phyloP scores from a whole-genome alignment of 495 filamentous ascomycete genomes.

The Aspergillus biplanus region DNA sequence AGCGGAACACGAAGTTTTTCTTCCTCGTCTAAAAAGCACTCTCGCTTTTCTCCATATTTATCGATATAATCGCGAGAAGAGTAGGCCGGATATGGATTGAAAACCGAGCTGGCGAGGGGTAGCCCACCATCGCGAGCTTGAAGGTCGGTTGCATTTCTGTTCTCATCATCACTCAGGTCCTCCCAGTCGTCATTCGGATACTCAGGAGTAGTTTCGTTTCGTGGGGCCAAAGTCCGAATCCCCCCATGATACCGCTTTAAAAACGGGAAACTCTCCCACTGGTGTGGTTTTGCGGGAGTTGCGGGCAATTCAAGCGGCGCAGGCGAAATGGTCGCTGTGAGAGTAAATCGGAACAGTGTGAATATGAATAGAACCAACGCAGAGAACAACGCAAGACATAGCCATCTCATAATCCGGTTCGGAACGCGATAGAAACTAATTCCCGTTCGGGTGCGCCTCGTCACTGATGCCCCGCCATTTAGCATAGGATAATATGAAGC shows the following conservation, averaged over 20 bases:
- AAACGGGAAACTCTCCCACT: constrained; percentile 83
- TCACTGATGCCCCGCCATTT: constrained; percentile 33
- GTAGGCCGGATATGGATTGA: constrained; percentile 72
- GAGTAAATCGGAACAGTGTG: constrained; percentile 68
- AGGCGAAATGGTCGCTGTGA: constrained; percentile 61
- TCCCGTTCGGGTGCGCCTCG: constrained; percentile 40
- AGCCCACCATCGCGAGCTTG: constrained; percentile 28
- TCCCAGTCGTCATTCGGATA: constrained; percentile 63
- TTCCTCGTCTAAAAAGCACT: constrained; percentile 75
- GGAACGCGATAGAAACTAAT: constrained; percentile 60
- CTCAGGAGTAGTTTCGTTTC: constrained; percentile 68
- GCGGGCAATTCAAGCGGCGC: constrained; percentile 60
- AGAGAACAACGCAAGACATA: constrained; percentile 69
- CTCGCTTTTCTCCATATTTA: constrained; percentile 64
- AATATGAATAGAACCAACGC: constrained; percentile 74
- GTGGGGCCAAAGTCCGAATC: constrained; percentile 64
- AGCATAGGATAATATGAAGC: constrained; percentile 61
- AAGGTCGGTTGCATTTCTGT: constrained; percentile 16
- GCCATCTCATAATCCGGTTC: constrained; percentile 68
- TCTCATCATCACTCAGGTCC: constrained; percentile 27
- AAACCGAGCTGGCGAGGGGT: constrained; percentile 56
- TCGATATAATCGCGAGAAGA: constrained; percentile 58
- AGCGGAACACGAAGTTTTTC: constrained; percentile 64
- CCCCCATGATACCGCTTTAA: constrained; percentile 85
- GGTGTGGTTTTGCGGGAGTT: constrained; percentile 60